phyloP scores from a whole-genome alignment of 805 yeast genomes.

The Tetrapisispora nanseiensis region DNA sequence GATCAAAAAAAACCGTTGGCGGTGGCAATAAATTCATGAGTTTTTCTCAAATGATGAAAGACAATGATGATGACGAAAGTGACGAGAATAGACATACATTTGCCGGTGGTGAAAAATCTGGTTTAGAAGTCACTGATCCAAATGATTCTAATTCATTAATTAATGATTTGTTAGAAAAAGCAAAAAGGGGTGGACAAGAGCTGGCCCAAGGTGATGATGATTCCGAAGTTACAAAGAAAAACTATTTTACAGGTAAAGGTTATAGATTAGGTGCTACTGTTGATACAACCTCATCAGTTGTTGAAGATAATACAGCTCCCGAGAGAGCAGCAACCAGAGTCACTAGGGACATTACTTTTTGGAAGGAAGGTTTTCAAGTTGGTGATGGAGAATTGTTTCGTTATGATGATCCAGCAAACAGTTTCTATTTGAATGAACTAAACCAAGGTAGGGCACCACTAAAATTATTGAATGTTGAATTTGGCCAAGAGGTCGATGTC shows the following conservation, averaged over 20 bases:
- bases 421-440: conserved; percentile 64
- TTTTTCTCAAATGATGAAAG: conserved; percentile 32
- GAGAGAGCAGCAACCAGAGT: conserved; percentile 39
- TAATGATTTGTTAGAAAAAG: conserved; percentile 53
- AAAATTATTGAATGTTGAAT: conserved; percentile 66
- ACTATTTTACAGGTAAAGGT: conserved; percentile 34
- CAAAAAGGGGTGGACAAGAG: conserved; percentile 51
- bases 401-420: conserved; percentile 89
- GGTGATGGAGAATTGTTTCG: conserved; percentile 82
- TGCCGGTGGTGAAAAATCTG: conserved; percentile 66
- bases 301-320: conserved; percentile 28
- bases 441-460: conserved; percentile 89
- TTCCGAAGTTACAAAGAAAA: conserved; percentile 27
- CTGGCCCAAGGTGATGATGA: conserved; percentile 23
- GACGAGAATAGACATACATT: conserved; percentile 53
- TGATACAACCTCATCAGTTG: conserved; percentile 25
- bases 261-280: conserved; percentile 33
- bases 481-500: conserved; percentile 91
- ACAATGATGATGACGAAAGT: conserved; percentile 37
- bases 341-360: conserved; percentile 76
- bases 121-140: conserved; percentile 71
- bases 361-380: conserved; percentile 94
- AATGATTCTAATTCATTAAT: conserved; percentile 38
- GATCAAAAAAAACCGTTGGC: neutral
- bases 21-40: conserved; percentile 27